Conservation (phyloP, 352 stramenopile species). For the Pythium phragmitis region DNA sequence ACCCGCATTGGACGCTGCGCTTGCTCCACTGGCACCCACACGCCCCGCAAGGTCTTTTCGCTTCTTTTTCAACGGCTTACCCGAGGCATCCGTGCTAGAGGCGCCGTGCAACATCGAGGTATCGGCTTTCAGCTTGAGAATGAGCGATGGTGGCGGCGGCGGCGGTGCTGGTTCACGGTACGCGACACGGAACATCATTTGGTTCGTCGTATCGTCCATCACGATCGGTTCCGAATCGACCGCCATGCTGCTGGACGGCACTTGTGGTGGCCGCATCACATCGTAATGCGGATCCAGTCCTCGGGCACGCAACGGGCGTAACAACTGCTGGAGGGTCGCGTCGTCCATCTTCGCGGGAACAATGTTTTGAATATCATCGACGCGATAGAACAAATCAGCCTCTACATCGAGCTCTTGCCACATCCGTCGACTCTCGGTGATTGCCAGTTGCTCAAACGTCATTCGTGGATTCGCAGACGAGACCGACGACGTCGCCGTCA, state of each 20-base stretch:
- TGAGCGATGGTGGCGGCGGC: slow-evolving; percentile 28
- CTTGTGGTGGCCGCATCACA: slow-evolving; percentile 50
- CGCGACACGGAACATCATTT: slow-evolving; percentile 53
- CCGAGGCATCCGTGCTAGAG: slow-evolving; percentile 7
- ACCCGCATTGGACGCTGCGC: slow-evolving; percentile 13
- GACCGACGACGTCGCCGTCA: slow-evolving; percentile 7
- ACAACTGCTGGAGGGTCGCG: neutral
- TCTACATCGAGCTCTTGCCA: slow-evolving; percentile 23
- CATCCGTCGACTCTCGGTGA: slow-evolving; percentile 11
- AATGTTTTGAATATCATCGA: neutral
- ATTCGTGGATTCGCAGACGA: slow-evolving; percentile 6
- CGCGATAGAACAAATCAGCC: slow-evolving; percentile 26
- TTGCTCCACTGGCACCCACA: slow-evolving; percentile 1
- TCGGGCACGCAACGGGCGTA: slow-evolving; percentile 43
- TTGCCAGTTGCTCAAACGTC: slow-evolving; percentile 23
- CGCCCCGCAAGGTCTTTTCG: slow-evolving; percentile 45
- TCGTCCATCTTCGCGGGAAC: neutral
- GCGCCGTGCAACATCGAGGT: slow-evolving; percentile 16
- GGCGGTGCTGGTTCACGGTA: slow-evolving; percentile 64
- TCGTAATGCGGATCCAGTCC: slow-evolving; percentile 59
- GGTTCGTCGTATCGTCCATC: slow-evolving; percentile 31
- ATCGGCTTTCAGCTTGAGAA: slow-evolving; percentile 39
- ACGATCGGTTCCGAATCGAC: slow-evolving; percentile 33
- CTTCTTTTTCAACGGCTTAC: slow-evolving; percentile 59
- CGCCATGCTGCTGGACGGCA: slow-evolving; percentile 14